These are phyloP conservation scores for Peronosclerospora sorghi DNA, from an alignment of 352 stramenopile species.

Conservation along the genomic window DNA sequence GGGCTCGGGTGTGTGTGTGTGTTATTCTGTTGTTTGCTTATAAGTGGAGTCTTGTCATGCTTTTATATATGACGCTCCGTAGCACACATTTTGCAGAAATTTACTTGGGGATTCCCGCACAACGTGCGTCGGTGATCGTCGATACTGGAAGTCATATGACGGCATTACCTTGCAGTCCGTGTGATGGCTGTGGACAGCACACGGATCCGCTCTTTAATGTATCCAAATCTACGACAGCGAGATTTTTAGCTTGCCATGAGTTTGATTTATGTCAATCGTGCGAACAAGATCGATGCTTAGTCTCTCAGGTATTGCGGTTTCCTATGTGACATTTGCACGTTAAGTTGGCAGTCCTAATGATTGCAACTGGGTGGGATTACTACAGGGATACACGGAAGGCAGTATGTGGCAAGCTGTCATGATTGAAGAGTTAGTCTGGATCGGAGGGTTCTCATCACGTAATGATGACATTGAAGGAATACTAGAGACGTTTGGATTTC, in stretches of 20 bases:
- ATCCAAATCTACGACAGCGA: conserved; percentile 63
- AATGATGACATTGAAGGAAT: conserved; percentile 32
- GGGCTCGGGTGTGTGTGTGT: conserved; percentile 43
- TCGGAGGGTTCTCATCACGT: conserved; percentile 45
- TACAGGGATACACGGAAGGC: conserved; percentile 76
- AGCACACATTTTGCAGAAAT: conserved; percentile 80
- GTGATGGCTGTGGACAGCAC: conserved; percentile 51
- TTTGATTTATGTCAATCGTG: conserved; percentile 45
- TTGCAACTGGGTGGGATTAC: neutral
- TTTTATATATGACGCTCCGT: too few relatives aligned
- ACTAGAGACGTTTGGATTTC: conserved; percentile 54
- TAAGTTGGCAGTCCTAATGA: neutral
- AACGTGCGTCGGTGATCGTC: conserved; percentile 78
- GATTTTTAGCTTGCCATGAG: conserved; percentile 49
- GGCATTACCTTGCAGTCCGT: conserved; percentile 61
- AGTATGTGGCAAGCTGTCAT: conserved; percentile 81
- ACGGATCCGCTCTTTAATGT: conserved; percentile 69
- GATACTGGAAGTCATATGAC: conserved; percentile 78
- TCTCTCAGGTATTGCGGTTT: conserved; percentile 44
- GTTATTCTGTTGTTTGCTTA: too few relatives aligned
- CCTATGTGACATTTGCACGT: neutral
- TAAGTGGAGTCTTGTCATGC: too few relatives aligned
- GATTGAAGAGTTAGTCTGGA: conserved; percentile 70
- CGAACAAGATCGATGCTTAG: conserved; percentile 50
- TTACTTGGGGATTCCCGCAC: conserved; percentile 64